Conservation (phyloP, 2,329 filamentous ascomycete genomes). For the Plenodomus tracheiphilus region DNA sequence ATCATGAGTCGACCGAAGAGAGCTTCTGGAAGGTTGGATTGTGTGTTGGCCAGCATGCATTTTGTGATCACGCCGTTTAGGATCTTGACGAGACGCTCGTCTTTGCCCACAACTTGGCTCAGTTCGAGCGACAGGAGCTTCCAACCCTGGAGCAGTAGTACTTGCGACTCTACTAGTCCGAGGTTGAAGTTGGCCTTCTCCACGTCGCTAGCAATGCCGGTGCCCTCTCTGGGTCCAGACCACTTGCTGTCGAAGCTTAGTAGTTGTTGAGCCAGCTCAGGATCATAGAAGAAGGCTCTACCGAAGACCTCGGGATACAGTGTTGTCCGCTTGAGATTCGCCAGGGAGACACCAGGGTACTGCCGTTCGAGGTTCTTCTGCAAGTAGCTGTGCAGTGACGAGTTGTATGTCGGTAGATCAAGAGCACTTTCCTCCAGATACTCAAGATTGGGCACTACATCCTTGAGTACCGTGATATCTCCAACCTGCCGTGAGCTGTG, state of each 20-base stretch:
- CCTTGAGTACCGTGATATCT: constrained; percentile 68
- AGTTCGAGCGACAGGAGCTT: constrained; percentile 85
- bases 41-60: constrained; percentile 77
- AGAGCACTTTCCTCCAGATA: constrained; percentile 82
- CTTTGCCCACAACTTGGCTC: constrained; percentile 62
- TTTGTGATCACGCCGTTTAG: constrained; percentile 75
- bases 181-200: constrained; percentile 86
- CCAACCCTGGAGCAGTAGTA: constrained; percentile 85
- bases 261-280: constrained; percentile 74
- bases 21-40: constrained; percentile 70
- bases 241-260: constrained; percentile 78
- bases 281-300: constrained; percentile 79
- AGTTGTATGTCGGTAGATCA: constrained; percentile 79
- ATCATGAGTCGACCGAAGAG: constrained; percentile 81
- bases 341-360: constrained; percentile 73
- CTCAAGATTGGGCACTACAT: constrained; percentile 72
- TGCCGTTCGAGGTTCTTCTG: constrained; percentile 80
- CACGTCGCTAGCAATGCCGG: constrained; percentile 82
- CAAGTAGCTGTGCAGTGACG: constrained; percentile 82
- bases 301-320: constrained; percentile 70
- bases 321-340: constrained; percentile 77
- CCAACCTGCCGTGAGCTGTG: constrained; percentile 81
- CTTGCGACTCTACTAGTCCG: constrained; percentile 88
- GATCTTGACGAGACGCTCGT: constrained; percentile 64
- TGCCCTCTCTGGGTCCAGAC: constrained; percentile 58